Percentiles rank a stretch among this genome's conserved stretches.
Conservation (phyloP, 83 land plant species). For the Thuja plicata region DNA sequence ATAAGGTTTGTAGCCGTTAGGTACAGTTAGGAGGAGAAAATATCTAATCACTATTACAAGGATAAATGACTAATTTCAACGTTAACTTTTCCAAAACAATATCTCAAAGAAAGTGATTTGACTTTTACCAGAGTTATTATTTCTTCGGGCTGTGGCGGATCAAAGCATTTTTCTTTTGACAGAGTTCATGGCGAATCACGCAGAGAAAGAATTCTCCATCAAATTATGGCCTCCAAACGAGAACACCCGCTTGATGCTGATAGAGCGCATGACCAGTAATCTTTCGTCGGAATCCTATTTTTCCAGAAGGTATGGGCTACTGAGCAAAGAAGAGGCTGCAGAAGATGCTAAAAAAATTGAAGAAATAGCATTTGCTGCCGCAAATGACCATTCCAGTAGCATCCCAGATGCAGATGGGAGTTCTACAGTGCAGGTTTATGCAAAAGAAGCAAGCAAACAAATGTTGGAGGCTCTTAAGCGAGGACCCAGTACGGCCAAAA, state of each 20-base stretch:
- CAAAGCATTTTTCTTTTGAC: background rate
- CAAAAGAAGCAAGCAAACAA: conserved; percentile 82
- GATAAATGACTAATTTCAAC: too few relatives aligned
- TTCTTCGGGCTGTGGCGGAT: too few relatives aligned
- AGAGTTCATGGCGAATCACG: too few relatives aligned
- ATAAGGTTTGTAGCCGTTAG: too few relatives aligned
- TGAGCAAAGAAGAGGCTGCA: conserved; percentile 67
- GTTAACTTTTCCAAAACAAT: too few relatives aligned
- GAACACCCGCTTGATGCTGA: conserved; percentile 64
- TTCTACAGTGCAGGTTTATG: conserved; percentile 73
- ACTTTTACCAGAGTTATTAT: too few relatives aligned
- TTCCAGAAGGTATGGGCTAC: conserved; percentile 68
- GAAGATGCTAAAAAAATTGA: conserved; percentile 78
- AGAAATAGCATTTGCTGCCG: conserved; percentile 61
- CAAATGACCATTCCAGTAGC: conserved; percentile 52
- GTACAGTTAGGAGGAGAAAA: too few relatives aligned
- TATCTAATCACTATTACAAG: too few relatives aligned
- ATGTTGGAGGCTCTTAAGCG: conserved; percentile 81
- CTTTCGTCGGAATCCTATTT: conserved; percentile 69
- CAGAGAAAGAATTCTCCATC: conserved; percentile 9
- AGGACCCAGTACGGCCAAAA: conserved; percentile 34
- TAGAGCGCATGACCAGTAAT: conserved; percentile 69
- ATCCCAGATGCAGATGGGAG: conserved; percentile 33
- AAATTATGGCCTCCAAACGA: conserved; percentile 91
- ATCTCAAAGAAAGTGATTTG: too few relatives aligned